Evolutionary conservation across 2,329 filamentous ascomycete species (phyloP).

Genomic region (Teratosphaeria zuluensis): DNA sequence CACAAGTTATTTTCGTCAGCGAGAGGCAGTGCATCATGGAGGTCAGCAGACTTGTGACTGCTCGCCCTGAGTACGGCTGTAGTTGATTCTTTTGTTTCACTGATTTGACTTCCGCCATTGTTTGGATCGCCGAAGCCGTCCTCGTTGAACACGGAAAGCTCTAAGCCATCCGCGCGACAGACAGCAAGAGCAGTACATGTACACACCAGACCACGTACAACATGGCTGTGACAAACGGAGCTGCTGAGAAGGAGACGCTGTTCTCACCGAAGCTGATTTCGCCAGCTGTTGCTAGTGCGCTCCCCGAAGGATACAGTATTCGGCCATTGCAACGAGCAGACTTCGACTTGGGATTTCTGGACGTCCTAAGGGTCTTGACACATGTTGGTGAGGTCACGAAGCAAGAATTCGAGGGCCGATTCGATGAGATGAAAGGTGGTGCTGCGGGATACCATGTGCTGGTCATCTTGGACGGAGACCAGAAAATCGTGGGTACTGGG

Average conservation of each 20-base stretch:
- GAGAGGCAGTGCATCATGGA: not conserved
- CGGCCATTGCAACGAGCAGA: constrained; percentile 72
- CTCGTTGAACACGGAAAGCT: not conserved
- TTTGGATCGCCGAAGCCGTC: not conserved
- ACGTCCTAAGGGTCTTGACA: constrained; percentile 82
- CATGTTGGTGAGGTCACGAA: constrained; percentile 80
- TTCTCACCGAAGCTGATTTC: constrained; percentile 73
- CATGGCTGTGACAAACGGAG: constrained; percentile 10
- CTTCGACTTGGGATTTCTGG: constrained; percentile 74
- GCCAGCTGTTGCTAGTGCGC: constrained; percentile 56
- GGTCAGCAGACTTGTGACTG: not conserved
- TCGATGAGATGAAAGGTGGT: constrained; percentile 60
- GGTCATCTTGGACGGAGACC: constrained; percentile 66
- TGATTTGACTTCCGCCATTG: not conserved
- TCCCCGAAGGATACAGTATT: constrained; percentile 74
- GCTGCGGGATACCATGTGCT: constrained; percentile 77
- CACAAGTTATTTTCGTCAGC: not conserved
- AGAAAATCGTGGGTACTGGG: constrained; percentile 77
- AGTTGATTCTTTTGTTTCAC: not conserved
- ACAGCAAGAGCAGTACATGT: not conserved
- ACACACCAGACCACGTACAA: not conserved
- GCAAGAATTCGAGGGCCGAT: constrained; percentile 66
- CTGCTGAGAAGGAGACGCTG: constrained; percentile 38
- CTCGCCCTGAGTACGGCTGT: not conserved
- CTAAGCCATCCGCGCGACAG: not conserved